A percentile compares a stretch with the other conserved stretches of the same genome.
These are phyloP conservation scores for Cercophora sp. DNA, from an alignment of 495 filamentous ascomycete genomes.

Conservation along the genomic window DNA sequence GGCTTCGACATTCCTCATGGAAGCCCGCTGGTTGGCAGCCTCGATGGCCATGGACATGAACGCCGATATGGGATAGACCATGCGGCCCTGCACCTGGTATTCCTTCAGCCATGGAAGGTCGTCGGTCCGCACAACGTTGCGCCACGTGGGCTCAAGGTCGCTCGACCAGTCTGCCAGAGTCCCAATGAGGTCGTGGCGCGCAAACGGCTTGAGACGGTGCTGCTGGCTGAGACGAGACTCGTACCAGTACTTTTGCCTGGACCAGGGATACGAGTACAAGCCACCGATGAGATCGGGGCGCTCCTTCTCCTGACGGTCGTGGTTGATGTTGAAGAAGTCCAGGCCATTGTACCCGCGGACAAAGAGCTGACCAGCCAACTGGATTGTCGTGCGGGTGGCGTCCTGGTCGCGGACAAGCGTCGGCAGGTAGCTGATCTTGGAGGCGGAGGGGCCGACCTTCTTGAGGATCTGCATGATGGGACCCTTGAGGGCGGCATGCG, in stretches of 20 bases:
- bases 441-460: slow-evolving; percentile 29
- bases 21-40: slow-evolving; percentile 6
- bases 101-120: slow-evolving; percentile 24
- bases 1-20: slow-evolving; percentile 25
- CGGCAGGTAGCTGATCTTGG: slow-evolving; percentile 41
- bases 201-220: slow-evolving; percentile 44
- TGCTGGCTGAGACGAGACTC: slow-evolving; percentile 44
- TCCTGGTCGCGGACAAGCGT: slow-evolving; percentile 40
- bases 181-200: slow-evolving; percentile 49
- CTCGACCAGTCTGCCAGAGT: slow-evolving; percentile 34
- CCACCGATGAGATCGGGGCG: slow-evolving; percentile 40
- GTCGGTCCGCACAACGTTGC: slow-evolving; percentile 42
- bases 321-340: slow-evolving; percentile 32
- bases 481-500: slow-evolving; percentile 59
- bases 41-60: slow-evolving; percentile 10
- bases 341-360: slow-evolving; percentile 37
- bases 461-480: slow-evolving; percentile 58
- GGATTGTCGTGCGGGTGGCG: slow-evolving; percentile 34
- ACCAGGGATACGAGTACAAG: slow-evolving; percentile 51
- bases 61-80: slow-evolving; percentile 2
- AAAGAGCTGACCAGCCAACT: slow-evolving; percentile 38
- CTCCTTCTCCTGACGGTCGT: slow-evolving; percentile 29
- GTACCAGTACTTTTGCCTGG: slow-evolving; percentile 42
- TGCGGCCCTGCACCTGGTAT: background rate
- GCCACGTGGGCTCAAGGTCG: slow-evolving; percentile 46